phyloP scores from a whole-genome alignment of 2,329 filamentous ascomycete genomes.

The Penicillium vulpinum region DNA sequence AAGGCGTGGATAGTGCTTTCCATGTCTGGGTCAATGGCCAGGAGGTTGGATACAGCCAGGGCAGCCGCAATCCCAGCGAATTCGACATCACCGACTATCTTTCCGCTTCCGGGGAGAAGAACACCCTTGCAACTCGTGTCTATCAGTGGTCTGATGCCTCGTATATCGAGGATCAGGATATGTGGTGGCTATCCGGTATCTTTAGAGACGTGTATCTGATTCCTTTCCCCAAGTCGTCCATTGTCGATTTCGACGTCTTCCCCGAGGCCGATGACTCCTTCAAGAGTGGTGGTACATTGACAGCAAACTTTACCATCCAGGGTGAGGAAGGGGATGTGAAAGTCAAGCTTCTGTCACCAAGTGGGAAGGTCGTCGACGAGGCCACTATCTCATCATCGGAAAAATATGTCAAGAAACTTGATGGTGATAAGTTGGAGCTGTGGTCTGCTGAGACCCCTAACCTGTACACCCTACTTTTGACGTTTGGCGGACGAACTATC shows the following conservation, averaged over 20 bases:
- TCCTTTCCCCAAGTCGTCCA: slow-evolving; percentile 50
- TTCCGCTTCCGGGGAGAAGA: slow-evolving; percentile 46
- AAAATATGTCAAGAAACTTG: background rate
- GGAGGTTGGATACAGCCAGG: slow-evolving; percentile 67
- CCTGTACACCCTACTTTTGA: slow-evolving; percentile 57
- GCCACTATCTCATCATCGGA: background rate
- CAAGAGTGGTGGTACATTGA: slow-evolving; percentile 39
- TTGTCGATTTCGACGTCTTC: slow-evolving; percentile 55
- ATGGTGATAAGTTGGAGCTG: slow-evolving; percentile 55
- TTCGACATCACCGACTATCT: slow-evolving; percentile 61
- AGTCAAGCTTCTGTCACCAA: background rate
- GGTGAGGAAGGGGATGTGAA: slow-evolving; percentile 51
- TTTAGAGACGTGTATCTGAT: slow-evolving; percentile 67
- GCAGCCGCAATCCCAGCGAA: slow-evolving; percentile 66
- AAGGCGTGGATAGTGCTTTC: slow-evolving; percentile 71
- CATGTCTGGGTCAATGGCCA: slow-evolving; percentile 68
- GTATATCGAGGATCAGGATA: slow-evolving; percentile 69
- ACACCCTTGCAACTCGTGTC: slow-evolving; percentile 62
- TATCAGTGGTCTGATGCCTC: slow-evolving; percentile 70
- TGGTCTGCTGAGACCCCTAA: slow-evolving; percentile 69
- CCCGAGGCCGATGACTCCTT: slow-evolving; percentile 8
- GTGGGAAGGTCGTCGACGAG: background rate
- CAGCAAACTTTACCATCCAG: slow-evolving; percentile 46
- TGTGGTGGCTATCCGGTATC: slow-evolving; percentile 68
- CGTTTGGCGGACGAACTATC: slow-evolving; percentile 29